Conservation (phyloP, 129 eudicot genomes). For the Arctium minus region DNA sequence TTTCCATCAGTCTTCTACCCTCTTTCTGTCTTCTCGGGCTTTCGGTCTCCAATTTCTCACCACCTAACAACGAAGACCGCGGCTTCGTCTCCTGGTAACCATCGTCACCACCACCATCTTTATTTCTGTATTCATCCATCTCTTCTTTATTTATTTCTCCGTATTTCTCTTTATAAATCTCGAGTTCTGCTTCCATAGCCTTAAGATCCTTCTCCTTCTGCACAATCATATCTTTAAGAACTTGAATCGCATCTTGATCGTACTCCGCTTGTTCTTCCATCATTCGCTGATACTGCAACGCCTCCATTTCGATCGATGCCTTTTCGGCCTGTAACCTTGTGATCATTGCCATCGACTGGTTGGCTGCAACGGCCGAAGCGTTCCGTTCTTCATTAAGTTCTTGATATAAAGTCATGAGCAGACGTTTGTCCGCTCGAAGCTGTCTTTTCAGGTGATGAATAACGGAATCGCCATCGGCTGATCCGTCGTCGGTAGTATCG, state of each 20-base stretch:
- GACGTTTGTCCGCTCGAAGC: slow-evolving; percentile 47
- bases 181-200: slow-evolving; percentile 51
- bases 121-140: slow-evolving; percentile 17
- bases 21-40: slow-evolving; percentile 29
- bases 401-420: slow-evolving; percentile 59
- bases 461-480: slow-evolving; percentile 36
- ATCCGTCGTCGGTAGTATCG: slow-evolving; percentile 36
- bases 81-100: slow-evolving; percentile 42
- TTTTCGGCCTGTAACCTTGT: slow-evolving; percentile 81
- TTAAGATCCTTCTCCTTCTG: slow-evolving; percentile 57
- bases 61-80: slow-evolving; percentile 20
- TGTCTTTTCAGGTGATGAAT: slow-evolving; percentile 45
- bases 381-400: slow-evolving; percentile 84
- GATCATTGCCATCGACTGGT: slow-evolving; percentile 96
- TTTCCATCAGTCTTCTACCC: slow-evolving; percentile 1
- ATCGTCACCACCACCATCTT: slow-evolving; percentile 28
- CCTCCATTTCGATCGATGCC: slow-evolving; percentile 89
- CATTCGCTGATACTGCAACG: slow-evolving; percentile 80
- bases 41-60: slow-evolving; percentile 30
- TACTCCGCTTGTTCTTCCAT: slow-evolving; percentile 86
- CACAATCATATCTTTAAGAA: slow-evolving; percentile 48
- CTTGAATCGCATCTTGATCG: slow-evolving; percentile 67
- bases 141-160: slow-evolving; percentile 37
- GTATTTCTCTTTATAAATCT: slow-evolving; percentile 40
- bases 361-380: slow-evolving; percentile 91